Evolutionary conservation across 257 asterid genomes (phyloP).

Genomic region (Rhazya stricta): DNA sequence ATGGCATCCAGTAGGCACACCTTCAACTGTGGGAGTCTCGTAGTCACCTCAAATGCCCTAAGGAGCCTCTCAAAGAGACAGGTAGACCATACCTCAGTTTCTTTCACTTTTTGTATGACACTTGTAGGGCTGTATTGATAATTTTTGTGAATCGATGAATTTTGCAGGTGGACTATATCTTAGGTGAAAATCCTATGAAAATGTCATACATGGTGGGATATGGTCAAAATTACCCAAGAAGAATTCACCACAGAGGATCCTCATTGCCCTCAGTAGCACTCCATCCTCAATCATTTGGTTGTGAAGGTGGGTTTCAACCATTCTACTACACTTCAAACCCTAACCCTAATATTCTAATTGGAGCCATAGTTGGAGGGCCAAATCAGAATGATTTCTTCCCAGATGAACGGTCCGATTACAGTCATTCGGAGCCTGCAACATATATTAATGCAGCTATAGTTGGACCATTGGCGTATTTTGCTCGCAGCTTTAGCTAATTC

Average conservation of each 20-base stretch:
- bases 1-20: slow-evolving; percentile 54
- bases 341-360: slow-evolving; percentile 53
- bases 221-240: slow-evolving; percentile 54
- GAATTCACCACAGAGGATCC: slow-evolving; percentile 77
- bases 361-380: slow-evolving; percentile 89
- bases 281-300: slow-evolving; percentile 54
- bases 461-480: slow-evolving; percentile 80
- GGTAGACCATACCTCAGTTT: slow-evolving; percentile 18
- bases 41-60: slow-evolving; percentile 36
- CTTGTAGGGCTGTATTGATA: too few species aligned
- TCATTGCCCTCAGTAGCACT: slow-evolving; percentile 52
- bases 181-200: slow-evolving; percentile 74
- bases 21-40: slow-evolving; percentile 52
- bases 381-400: slow-evolving; percentile 68
- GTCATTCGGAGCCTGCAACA: slow-evolving; percentile 79
- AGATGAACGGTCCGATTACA: slow-evolving; percentile 63
- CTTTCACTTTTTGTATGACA: not conserved
- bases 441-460: slow-evolving; percentile 79
- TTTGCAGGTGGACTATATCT: slow-evolving; percentile 65
- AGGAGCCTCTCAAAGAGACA: slow-evolving; percentile 52
- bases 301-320: slow-evolving; percentile 63
- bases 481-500: slow-evolving; percentile 17
- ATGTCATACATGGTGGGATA: slow-evolving; percentile 93
- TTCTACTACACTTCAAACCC: slow-evolving; percentile 48
- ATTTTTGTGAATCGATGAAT: not conserved